Evolutionary conservation across 768 basidiomycete species (phyloP).

Genomic region (Mycena vitilis): DNA sequence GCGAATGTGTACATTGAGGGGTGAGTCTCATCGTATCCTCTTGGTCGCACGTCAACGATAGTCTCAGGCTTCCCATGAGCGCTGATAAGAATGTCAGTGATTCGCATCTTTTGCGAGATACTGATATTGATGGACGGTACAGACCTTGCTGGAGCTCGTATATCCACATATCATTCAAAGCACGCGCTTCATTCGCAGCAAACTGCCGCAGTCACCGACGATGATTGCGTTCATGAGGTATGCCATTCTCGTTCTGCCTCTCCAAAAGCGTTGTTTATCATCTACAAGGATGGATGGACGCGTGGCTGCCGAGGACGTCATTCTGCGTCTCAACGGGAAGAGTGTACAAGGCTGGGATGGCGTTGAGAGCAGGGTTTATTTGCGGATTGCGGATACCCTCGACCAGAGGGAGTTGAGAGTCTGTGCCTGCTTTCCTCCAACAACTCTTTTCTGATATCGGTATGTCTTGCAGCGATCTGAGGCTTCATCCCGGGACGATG

Average conservation of each 20-base stretch:
- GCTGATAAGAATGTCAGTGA: constrained; percentile 56
- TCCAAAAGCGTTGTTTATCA: neutral
- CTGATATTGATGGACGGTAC: neutral
- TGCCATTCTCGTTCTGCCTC: constrained; percentile 21
- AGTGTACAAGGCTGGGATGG: constrained; percentile 67
- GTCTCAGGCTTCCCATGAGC: constrained; percentile 55
- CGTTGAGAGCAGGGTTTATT: constrained; percentile 61
- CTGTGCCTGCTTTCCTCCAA: constrained; percentile 33
- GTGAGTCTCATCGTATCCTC: constrained; percentile 34
- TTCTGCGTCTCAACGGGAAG: constrained; percentile 64
- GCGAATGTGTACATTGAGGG: constrained; percentile 70
- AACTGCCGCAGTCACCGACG: constrained; percentile 62
- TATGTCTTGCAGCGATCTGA: constrained; percentile 21
- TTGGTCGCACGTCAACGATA: constrained; percentile 2
- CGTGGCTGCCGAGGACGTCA: constrained; percentile 63
- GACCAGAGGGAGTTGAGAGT: constrained; percentile 68
- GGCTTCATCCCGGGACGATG: neutral
- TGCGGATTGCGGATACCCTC: constrained; percentile 65
- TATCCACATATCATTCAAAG: constrained; percentile 63
- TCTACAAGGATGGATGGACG: constrained; percentile 59
- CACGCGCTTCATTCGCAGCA: constrained; percentile 66
- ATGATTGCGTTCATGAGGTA: constrained; percentile 72
- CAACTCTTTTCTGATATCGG: neutral
- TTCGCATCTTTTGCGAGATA: neutral
- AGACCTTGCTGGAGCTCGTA: constrained; percentile 59